A percentile compares a stretch with the other conserved stretches of the same genome.
Conservation (phyloP, 768 basidiomycete genomes). For the Calocera cornea region DNA sequence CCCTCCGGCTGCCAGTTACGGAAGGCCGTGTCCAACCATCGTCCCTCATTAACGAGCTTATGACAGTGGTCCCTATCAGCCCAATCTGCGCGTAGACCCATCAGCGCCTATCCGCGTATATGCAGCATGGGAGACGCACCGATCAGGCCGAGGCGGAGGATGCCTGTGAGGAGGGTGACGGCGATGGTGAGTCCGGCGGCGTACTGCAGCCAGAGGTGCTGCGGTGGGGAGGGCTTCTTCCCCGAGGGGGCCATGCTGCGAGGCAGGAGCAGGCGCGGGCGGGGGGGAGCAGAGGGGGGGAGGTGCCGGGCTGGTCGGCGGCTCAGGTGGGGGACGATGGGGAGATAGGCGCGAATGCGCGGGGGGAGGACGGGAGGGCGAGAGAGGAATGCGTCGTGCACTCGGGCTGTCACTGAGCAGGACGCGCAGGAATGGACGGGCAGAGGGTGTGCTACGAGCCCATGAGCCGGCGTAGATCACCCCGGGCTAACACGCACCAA, state of each 20-base stretch:
- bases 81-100: conserved; percentile 37
- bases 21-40: conserved; percentile 57
- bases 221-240: neutral
- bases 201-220: conserved; percentile 37
- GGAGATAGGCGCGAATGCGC: too few relatives aligned
- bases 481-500: too few relatives aligned
- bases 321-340: too few relatives aligned
- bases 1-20: conserved; percentile 83
- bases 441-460: too few relatives aligned
- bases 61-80: conserved; percentile 61
- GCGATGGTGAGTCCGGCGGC: conserved; percentile 28
- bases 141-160: conserved; percentile 31
- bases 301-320: too few relatives aligned
- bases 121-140: conserved; percentile 27
- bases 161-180: conserved; percentile 33
- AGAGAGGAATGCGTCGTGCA: too few relatives aligned
- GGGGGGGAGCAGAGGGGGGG: neutral
- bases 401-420: too few relatives aligned
- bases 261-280: too few relatives aligned
- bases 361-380: too few relatives aligned
- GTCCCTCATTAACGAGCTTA: conserved; percentile 54
- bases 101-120: neutral
- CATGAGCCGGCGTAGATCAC: too few relatives aligned
- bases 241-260: neutral
- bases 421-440: too few relatives aligned